Evolutionary conservation across 768 basidiomycete species (phyloP), one percentile per base, ranked within the genome.

Genomic region (Leccinum barrowsii): DNA sequence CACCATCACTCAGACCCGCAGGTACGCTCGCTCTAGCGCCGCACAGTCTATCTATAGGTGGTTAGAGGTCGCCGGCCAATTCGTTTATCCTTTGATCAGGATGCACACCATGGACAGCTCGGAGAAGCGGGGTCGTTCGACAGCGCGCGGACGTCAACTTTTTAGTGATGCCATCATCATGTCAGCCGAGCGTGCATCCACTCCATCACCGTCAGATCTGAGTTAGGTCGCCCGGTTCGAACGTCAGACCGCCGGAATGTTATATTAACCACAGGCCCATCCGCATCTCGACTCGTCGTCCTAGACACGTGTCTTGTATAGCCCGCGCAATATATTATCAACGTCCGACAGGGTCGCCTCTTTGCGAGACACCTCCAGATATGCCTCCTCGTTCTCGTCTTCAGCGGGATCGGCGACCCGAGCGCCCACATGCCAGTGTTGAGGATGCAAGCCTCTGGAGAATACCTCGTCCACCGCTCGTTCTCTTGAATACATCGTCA

Each of bases 311-410:
- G 59, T 60, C 62, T 63, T 73, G 64, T 68, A 73, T 54, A 73
- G 51, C 22, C 61, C 67, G 37, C 61, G 72, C 32, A 92, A 68
- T 59, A 85, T 84, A 70, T 92, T 92, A 71, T 92, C 91, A 37
- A 90, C 89, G 67, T 92, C 91, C n/a, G 87, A 81, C 46, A 93
- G 72, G 59, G 83, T 92, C 46, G 86, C 80, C 73, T 93, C 91
- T 73, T 93, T 93, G 72, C 87, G 81, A 52, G 85, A 85, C 44
- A 91, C 82, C 65, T 90, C 86, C 75, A 92, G 76, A 66, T 83
- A 90, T 46, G 87, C 80, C 56, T 82, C 83, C 17, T 80, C 82
- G 34, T 78, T 75, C 21, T 69, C 63, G 34, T 59, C 61, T 17
- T 64, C 63, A 24, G 66, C 73, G 40, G 68, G 68, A 30, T 73